Percentiles rank a stretch among this genome's conserved stretches.
phyloP scores from a whole-genome alignment of 768 basidiomycete species.

The Macrolepiota albuminosa region DNA sequence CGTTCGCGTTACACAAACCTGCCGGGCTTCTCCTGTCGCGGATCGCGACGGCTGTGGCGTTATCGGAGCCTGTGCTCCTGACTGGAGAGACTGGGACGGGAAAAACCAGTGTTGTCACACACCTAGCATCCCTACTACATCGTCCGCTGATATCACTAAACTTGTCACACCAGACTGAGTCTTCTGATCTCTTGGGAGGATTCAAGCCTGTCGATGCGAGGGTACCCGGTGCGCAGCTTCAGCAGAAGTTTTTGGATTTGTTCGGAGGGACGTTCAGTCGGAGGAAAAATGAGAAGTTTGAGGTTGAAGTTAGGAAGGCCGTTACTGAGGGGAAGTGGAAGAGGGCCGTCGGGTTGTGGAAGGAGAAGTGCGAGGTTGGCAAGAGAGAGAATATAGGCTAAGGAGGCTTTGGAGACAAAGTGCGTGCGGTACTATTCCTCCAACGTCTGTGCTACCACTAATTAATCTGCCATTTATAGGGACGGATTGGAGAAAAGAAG shows the following conservation, averaged over 20 bases:
- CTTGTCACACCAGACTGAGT: too few species aligned
- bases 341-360: conserved; percentile 78
- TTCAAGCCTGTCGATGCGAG: conserved; percentile 94
- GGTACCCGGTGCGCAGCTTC: conserved; percentile 65
- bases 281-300: conserved; percentile 84
- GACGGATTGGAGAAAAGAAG: conserved; percentile 27
- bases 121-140: too few species aligned
- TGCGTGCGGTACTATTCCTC: conserved; percentile 13
- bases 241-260: conserved; percentile 70
- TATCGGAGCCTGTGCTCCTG: too few species aligned
- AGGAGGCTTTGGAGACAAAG: conserved; percentile 21
- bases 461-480: conserved; percentile 9
- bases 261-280: conserved; percentile 88
- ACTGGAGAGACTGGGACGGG: too few species aligned
- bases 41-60: too few species aligned
- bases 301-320: conserved; percentile 76
- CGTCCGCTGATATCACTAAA: too few species aligned
- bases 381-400: conserved; percentile 50
- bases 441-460: not conserved
- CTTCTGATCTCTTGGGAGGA: conserved; percentile 89
- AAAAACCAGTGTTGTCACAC: too few species aligned
- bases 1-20: too few species aligned
- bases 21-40: too few species aligned
- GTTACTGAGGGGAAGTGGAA: conserved; percentile 84
- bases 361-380: conserved; percentile 69